Evolutionary conservation across 2,329 filamentous ascomycete genomes (phyloP).

Genomic region (Claviceps maximensis): DNA sequence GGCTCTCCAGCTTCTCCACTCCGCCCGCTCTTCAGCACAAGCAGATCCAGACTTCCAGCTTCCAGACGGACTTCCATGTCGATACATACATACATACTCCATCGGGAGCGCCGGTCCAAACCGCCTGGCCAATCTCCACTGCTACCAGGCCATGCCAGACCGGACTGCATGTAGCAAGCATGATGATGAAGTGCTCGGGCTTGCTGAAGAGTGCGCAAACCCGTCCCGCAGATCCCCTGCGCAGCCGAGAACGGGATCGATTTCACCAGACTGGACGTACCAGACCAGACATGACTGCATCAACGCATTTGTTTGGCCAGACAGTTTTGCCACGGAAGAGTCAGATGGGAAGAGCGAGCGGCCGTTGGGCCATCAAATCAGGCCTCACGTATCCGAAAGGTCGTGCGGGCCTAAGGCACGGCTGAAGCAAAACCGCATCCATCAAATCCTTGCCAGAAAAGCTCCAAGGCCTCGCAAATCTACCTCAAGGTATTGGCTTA

Average conservation of each 20-base stretch:
- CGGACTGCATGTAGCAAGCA: no score
- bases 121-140: no score
- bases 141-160: no score
- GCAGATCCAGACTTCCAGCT: not conserved
- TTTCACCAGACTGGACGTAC: no score
- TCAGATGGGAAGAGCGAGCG: not conserved
- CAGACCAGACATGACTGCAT: no score
- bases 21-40: not conserved
- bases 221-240: not conserved
- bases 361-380: not conserved
- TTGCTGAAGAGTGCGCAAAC: not conserved
- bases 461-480: not conserved
- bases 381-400: conserved; percentile 2
- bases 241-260: no score
- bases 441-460: not conserved
- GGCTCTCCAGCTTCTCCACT: not conserved
- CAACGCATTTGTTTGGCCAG: no score
- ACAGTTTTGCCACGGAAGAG: no score
- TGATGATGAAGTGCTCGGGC: not conserved
- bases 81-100: no score
- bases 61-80: not conserved
- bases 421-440: not conserved
- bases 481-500: not conserved
- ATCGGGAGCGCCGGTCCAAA: not conserved
- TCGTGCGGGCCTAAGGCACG: conserved; percentile 1